Percentiles rank a stretch among this genome's conserved stretches.
Evolutionary conservation across 1,139 yeast genomes (phyloP).

Genomic region (Saccharomyces pastorianus): DNA sequence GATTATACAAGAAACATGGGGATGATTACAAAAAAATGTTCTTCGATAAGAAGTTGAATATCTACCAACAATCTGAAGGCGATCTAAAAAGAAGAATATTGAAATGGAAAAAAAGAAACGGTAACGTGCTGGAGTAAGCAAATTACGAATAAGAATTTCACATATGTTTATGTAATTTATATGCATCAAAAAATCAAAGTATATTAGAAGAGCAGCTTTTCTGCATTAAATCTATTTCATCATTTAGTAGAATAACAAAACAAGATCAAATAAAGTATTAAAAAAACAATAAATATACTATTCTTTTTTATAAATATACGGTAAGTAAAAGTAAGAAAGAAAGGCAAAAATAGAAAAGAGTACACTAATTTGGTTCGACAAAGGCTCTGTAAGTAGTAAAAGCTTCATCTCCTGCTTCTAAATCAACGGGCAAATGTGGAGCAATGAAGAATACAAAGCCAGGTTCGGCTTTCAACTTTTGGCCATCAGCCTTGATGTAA

Average conservation of each 20-base stretch:
- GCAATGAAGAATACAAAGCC: constrained; percentile 84
- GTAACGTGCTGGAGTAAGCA: constrained; percentile 16
- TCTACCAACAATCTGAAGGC: constrained; percentile 78
- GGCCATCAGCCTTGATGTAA: constrained; percentile 37
- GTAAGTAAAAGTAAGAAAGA: constrained; percentile 7
- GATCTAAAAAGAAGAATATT: constrained; percentile 61
- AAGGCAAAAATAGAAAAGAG: background rate
- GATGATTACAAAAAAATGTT: constrained; percentile 85
- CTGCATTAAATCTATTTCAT: background rate
- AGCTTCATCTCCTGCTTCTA: constrained; percentile 44
- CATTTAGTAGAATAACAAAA: background rate
- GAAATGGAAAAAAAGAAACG: constrained; percentile 54
- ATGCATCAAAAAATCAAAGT: background rate
- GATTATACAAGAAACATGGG: constrained; percentile 68
- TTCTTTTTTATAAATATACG: constrained; percentile 13
- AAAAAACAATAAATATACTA: background rate
- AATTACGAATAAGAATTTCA: background rate
- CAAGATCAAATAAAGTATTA: background rate
- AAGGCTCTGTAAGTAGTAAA: constrained; percentile 83
- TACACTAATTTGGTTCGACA: constrained; percentile 48
- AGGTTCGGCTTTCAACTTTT: constrained; percentile 41
- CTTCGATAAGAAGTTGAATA: constrained; percentile 81
- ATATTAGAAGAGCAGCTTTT: background rate
- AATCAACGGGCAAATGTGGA: constrained; percentile 59
- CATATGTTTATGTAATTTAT: background rate